Percentiles rank a stretch among this genome's conserved stretches.
Conservation (phyloP, 2,329 filamentous ascomycete genomes). For the Penicillium sp. region DNA sequence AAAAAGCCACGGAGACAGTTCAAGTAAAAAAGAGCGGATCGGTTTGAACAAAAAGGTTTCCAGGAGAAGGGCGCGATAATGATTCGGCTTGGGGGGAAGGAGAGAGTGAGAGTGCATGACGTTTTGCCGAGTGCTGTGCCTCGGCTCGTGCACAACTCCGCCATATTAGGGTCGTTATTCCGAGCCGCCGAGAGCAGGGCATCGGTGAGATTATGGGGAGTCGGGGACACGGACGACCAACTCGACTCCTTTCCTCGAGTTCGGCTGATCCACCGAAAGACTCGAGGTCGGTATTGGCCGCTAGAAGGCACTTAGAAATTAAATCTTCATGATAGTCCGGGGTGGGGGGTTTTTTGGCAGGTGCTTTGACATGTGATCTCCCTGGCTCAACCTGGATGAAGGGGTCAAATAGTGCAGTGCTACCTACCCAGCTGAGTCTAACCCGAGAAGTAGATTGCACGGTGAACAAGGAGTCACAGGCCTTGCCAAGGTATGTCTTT, state of each 20-base stretch:
- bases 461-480: background rate
- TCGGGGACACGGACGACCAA: background rate
- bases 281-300: background rate
- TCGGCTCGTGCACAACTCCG: constrained; percentile 31
- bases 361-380: constrained; percentile 7
- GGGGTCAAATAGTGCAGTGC: background rate
- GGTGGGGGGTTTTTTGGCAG: background rate
- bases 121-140: constrained; percentile 40
- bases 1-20: background rate
- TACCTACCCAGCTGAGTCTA: background rate
- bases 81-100: constrained; percentile 30
- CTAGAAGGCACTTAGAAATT: background rate
- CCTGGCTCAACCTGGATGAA: background rate
- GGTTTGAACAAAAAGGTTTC: constrained; percentile 9
- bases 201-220: background rate
- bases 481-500: background rate
- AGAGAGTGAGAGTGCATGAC: constrained; percentile 35
- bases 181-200: constrained; percentile 5
- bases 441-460: background rate
- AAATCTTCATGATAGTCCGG: constrained; percentile 1
- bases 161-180: constrained; percentile 9
- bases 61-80: constrained; percentile 30
- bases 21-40: constrained; percentile 10
- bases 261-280: background rate
- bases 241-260: background rate